Evolutionary conservation across 1,139 yeast genomes (phyloP).

Genomic region (Magnusiomyces fungicola): DNA sequence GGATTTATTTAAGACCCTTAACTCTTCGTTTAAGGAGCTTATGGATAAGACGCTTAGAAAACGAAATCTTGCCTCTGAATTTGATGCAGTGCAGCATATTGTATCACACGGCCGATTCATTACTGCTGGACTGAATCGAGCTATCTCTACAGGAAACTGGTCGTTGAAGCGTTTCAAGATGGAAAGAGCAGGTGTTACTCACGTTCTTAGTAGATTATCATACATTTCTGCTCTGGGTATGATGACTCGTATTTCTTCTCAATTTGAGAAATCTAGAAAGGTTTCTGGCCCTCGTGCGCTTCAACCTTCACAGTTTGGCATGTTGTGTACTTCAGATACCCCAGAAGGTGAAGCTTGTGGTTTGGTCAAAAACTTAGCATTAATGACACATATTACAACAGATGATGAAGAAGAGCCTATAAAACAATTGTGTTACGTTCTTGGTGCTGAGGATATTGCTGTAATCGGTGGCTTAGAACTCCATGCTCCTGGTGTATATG

Average conservation of each 20-base stretch:
- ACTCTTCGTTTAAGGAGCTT: constrained; percentile 86
- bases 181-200: constrained; percentile 99
- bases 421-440: constrained; percentile 60
- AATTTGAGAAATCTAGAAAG: constrained; percentile 93
- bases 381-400: constrained; percentile 98
- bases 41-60: constrained; percentile 90
- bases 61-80: constrained; percentile 91
- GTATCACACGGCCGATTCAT: constrained; percentile 88
- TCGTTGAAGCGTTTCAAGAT: constrained; percentile 96
- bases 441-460: constrained; percentile 86
- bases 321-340: constrained; percentile 97
- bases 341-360: constrained; percentile 99
- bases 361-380: constrained; percentile 87
- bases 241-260: constrained; percentile 99
- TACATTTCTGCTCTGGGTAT: constrained; percentile 94
- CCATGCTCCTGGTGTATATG: constrained; percentile 69
- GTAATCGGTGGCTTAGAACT: constrained; percentile 77
- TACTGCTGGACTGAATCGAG: constrained; percentile 90
- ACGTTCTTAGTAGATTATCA: constrained; percentile 81
- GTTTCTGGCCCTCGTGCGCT: constrained; percentile 99
- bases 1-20: constrained; percentile 93
- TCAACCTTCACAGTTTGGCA: constrained; percentile 98
- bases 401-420: constrained; percentile 96
- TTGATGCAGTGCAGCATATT: constrained; percentile 84
- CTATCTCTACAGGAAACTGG: constrained; percentile 99